Percentiles rank a stretch among this genome's conserved stretches.
Conservation (phyloP, 1,284 basidiomycete genomes). For the Ceratobasidium sp. region DNA sequence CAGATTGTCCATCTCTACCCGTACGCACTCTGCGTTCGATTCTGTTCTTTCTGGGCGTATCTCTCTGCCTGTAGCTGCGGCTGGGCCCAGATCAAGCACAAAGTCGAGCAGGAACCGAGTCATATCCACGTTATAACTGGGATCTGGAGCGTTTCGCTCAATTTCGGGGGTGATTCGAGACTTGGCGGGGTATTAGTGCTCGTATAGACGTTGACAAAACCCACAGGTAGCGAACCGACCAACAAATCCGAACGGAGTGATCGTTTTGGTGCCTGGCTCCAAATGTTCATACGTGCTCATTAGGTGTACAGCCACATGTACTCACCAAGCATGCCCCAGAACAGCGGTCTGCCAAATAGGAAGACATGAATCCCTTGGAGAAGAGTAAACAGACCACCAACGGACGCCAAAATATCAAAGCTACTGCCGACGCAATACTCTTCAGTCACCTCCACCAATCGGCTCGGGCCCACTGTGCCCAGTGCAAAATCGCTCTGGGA, state of each 20-base stretch:
- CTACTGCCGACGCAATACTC: too few relatives aligned
- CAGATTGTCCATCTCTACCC: too few relatives aligned
- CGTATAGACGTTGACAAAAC: neutral
- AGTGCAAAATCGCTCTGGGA: too few relatives aligned
- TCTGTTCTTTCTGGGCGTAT: too few relatives aligned
- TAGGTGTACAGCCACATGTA: neutral
- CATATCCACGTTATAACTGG: neutral
- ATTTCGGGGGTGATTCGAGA: neutral
- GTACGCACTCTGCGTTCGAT: too few relatives aligned
- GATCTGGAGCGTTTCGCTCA: neutral
- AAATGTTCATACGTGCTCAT: neutral
- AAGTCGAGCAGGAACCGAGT: constrained; percentile 1
- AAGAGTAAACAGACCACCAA: too few relatives aligned
- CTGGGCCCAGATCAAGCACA: constrained; percentile 14
- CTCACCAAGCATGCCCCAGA: constrained; percentile 7
- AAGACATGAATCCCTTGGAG: too few relatives aligned
- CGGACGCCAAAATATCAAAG: too few relatives aligned
- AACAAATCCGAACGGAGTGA: constrained; percentile 3
- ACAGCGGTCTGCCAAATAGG: neutral
- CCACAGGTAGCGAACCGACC: neutral
- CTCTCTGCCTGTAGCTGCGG: neutral
- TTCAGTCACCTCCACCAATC: too few relatives aligned
- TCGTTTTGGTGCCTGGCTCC: neutral
- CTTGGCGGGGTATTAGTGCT: neutral
- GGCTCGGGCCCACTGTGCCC: too few relatives aligned